phyloP scores from a whole-genome alignment of 768 basidiomycete species.

The Hygrophorus russula region DNA sequence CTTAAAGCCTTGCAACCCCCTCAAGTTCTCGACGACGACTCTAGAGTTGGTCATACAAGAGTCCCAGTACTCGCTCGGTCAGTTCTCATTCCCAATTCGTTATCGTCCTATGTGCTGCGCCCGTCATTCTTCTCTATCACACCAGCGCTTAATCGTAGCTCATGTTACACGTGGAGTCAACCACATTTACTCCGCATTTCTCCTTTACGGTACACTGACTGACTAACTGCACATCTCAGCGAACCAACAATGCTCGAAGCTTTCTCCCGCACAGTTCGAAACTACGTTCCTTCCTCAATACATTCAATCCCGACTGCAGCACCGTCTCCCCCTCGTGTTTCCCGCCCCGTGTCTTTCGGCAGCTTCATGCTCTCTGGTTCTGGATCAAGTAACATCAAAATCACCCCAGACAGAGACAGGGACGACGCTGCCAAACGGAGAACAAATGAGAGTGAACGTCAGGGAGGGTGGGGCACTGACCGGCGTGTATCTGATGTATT shows the following conservation, averaged over 20 bases:
- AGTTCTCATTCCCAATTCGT: constrained; percentile 5
- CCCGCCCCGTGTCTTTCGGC: constrained; percentile 37
- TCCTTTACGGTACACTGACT: too few species aligned
- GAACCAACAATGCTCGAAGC: constrained; percentile 38
- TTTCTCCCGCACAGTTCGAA: constrained; percentile 41
- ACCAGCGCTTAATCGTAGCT: too few species aligned
- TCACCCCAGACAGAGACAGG: background rate
- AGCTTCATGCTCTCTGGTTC: background rate
- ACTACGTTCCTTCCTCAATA: constrained; percentile 42
- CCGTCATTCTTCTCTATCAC: too few species aligned
- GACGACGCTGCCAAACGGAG: background rate
- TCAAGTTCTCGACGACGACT: too few species aligned
- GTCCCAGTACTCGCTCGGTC: constrained; percentile 14
- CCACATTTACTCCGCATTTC: constrained; percentile 1
- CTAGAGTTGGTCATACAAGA: constrained; percentile 9
- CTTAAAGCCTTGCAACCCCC: too few species aligned
- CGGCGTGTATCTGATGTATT: too few species aligned
- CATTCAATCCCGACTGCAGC: constrained; percentile 30
- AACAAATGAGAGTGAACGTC: constrained; percentile 8
- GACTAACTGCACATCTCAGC: constrained; percentile 20
- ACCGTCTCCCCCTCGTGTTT: constrained; percentile 38
- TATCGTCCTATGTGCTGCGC: constrained; percentile 1
- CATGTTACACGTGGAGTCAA: background rate
- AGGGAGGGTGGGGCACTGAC: too few species aligned
- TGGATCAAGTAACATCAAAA: background rate